Evolutionary conservation across 2,329 filamentous ascomycete genomes (phyloP).

Genomic region (Sporothrix variecibatus): DNA sequence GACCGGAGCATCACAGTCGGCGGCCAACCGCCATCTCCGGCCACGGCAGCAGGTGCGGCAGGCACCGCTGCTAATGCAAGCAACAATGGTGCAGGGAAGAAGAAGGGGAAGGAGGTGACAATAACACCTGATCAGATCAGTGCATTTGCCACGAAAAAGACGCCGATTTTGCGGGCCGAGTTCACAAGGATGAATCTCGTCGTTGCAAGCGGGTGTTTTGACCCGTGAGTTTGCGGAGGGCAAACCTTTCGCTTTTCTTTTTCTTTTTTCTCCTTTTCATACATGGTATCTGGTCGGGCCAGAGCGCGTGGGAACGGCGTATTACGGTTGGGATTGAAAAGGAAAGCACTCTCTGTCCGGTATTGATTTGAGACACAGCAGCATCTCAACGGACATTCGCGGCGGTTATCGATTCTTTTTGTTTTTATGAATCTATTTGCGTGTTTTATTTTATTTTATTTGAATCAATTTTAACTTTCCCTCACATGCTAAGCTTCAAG

Average conservation of each 20-base stretch:
- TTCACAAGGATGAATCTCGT: constrained; percentile 96
- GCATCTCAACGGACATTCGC: neutral
- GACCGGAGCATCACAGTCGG: constrained; percentile 45
- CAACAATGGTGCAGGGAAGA: constrained; percentile 52
- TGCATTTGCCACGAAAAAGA: constrained; percentile 95
- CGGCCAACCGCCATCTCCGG: constrained; percentile 51
- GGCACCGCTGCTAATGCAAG: constrained; percentile 38
- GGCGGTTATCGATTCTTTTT: neutral
- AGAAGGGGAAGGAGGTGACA: constrained; percentile 86
- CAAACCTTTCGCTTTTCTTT: neutral
- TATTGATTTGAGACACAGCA: neutral
- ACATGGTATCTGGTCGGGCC: neutral
- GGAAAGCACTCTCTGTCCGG: neutral
- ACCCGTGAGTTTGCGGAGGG: constrained; percentile 44
- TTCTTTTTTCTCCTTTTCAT: neutral
- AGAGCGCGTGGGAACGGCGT: constrained; percentile 1
- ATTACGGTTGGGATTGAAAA: neutral
- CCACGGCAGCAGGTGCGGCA: constrained; percentile 36
- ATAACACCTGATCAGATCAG: constrained; percentile 92
- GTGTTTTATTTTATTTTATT: too few relatives aligned
- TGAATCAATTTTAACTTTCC: neutral
- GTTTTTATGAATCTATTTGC: neutral
- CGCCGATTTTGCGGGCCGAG: constrained; percentile 86
- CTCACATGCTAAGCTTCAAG: neutral
- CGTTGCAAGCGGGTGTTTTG: constrained; percentile 75